These are phyloP conservation scores for Macrolepiota fuliginosa DNA, from an alignment of 768 basidiomycete genomes.

Conservation along the genomic window DNA sequence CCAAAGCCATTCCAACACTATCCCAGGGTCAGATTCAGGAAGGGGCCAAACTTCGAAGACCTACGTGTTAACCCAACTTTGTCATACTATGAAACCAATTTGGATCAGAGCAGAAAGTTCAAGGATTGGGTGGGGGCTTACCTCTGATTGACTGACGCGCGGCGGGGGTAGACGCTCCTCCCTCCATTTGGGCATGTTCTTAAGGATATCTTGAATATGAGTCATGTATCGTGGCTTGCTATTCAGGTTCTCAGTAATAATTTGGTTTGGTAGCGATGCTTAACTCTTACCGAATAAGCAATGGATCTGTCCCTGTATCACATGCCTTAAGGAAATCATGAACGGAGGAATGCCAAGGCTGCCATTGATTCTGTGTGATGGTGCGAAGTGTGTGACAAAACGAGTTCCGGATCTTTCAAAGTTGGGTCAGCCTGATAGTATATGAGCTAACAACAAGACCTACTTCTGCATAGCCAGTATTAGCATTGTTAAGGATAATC, in stretches of 20 bases:
- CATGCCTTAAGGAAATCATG: constrained; percentile 58
- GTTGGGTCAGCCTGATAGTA: neutral
- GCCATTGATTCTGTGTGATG: constrained; percentile 63
- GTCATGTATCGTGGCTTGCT: constrained; percentile 57
- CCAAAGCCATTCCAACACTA: constrained; percentile 83
- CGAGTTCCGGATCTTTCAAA: constrained; percentile 58
- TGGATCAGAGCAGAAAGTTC: neutral
- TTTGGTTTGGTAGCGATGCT: neutral
- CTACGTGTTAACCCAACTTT: constrained; percentile 83
- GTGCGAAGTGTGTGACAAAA: constrained; percentile 65
- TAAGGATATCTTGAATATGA: constrained; percentile 54
- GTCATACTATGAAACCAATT: constrained; percentile 59
- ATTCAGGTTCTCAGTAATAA: constrained; percentile 10
- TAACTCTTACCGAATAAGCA: constrained; percentile 51
- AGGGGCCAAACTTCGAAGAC: constrained; percentile 20
- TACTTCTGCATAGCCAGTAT: constrained; percentile 87
- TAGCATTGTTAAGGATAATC: constrained; percentile 70
- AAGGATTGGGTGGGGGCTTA: constrained; percentile 21
- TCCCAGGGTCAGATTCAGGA: constrained; percentile 14
- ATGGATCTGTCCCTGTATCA: constrained; percentile 46
- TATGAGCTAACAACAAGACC: constrained; percentile 12
- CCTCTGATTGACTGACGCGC: constrained; percentile 79
- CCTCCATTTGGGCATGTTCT: constrained; percentile 65
- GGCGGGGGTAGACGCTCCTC: constrained; percentile 81
- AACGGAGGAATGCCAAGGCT: constrained; percentile 59